phyloP scores from a whole-genome alignment of 2,329 filamentous ascomycete species.

The Claviceps sp. region DNA sequence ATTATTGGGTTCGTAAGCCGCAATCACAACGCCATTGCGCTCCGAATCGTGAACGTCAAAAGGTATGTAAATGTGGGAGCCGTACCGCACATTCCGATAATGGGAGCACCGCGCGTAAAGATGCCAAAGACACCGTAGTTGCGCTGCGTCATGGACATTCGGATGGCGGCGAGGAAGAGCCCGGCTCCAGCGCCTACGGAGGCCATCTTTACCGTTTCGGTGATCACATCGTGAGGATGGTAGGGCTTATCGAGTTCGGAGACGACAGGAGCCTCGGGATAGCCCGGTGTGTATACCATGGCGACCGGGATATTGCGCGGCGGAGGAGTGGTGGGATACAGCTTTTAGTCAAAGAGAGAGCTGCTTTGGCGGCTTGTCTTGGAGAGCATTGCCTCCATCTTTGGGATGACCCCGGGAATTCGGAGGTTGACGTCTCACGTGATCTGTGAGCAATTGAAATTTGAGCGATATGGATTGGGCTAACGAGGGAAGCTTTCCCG shows the following conservation, averaged over 20 bases:
- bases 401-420: not conserved
- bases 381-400: not conserved
- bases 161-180: slow-evolving; percentile 60
- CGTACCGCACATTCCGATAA: slow-evolving; percentile 41
- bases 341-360: not conserved
- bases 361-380: not conserved
- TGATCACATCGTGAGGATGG: slow-evolving; percentile 63
- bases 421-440: slow-evolving; percentile 16
- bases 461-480: slow-evolving; percentile 18
- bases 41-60: not conserved
- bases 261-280: slow-evolving; percentile 11
- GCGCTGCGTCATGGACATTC: slow-evolving; percentile 73
- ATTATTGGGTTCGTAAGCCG: not conserved
- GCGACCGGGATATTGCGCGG: slow-evolving; percentile 9
- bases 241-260: slow-evolving; percentile 28
- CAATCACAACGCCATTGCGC: not conserved
- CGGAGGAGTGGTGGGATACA: not conserved
- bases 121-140: slow-evolving; percentile 74
- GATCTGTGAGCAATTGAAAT: slow-evolving; percentile 22
- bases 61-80: not conserved
- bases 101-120: slow-evolving; percentile 64
- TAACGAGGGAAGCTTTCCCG: not conserved
- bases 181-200: slow-evolving; percentile 54
- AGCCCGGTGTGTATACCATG: slow-evolving; percentile 21
- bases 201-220: slow-evolving; percentile 49